These are phyloP conservation scores for Calonectria hongkongensis DNA, from an alignment of 2,329 filamentous ascomycete species.

Conservation along the genomic window DNA sequence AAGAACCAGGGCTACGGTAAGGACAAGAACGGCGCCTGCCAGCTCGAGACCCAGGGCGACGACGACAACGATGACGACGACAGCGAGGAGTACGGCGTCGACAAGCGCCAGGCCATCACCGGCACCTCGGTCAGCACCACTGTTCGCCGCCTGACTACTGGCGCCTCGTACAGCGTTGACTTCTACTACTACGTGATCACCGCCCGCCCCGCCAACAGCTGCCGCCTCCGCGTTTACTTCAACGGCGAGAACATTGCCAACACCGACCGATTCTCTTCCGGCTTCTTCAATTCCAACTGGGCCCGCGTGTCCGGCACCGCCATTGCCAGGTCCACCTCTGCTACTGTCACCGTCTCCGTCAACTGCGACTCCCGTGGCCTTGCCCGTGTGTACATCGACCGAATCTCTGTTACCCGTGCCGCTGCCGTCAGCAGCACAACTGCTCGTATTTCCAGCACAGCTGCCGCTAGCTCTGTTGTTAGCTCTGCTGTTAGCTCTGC, in stretches of 20 bases:
- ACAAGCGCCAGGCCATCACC: slow-evolving; percentile 19
- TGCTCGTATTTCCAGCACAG: not conserved
- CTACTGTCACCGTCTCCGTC: slow-evolving; percentile 1
- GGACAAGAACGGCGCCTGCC: slow-evolving; percentile 19
- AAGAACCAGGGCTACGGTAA: not conserved
- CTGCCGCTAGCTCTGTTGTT: not conserved
- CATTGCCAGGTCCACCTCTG: not conserved
- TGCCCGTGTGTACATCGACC: slow-evolving; percentile 22
- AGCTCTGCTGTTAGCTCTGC: not conserved
- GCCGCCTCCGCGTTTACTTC: slow-evolving; percentile 26
- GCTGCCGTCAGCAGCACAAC: not conserved
- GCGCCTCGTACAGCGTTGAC: not conserved
- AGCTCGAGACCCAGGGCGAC: slow-evolving; percentile 10
- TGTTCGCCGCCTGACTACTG: not conserved
- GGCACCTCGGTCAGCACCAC: slow-evolving; percentile 21
- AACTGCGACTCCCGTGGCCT: slow-evolving; percentile 14
- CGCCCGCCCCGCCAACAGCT: slow-evolving; percentile 25
- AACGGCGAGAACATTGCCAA: slow-evolving; percentile 28
- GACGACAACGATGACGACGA: slow-evolving; percentile 19
- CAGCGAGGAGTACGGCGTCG: not conserved
- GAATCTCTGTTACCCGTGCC: not conserved
- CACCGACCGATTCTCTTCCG: slow-evolving; percentile 14
- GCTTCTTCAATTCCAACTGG: slow-evolving; percentile 14
- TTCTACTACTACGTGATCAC: slow-evolving; percentile 28
- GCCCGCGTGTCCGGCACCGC: not conserved